Conservation (phyloP, 257 asterid genomes). For the Solanum ahanhuiri region DNA sequence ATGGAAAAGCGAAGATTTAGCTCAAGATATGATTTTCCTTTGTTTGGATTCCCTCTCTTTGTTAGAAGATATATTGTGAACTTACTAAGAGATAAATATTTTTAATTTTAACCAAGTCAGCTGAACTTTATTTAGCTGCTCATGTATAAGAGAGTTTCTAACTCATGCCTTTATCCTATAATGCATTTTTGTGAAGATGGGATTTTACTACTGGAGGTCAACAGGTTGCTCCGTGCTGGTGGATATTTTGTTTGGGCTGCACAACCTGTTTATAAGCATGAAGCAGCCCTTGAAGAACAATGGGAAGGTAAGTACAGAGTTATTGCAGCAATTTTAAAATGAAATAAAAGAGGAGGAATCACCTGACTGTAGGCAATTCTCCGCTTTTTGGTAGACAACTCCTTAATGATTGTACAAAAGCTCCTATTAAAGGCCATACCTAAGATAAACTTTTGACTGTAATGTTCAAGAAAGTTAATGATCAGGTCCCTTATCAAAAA, state of each 20-base stretch:
- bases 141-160: background rate
- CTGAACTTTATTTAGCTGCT: background rate
- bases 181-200: conserved; percentile 47
- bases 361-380: background rate
- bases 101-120: background rate
- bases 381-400: background rate
- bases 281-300: conserved; percentile 66
- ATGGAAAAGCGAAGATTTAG: background rate
- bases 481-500: background rate
- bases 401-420: background rate
- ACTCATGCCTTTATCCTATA: background rate
- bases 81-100: background rate
- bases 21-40: background rate
- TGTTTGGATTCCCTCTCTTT: background rate
- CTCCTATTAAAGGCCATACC: background rate
- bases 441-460: background rate
- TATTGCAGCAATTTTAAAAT: background rate
- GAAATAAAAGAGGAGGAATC: background rate
- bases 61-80: background rate
- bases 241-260: conserved; percentile 98
- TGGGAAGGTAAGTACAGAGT: conserved; percentile 62
- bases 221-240: conserved; percentile 90
- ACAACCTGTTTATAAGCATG: conserved; percentile 95
- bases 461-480: background rate
- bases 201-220: conserved; percentile 85